Percentiles rank a stretch among this genome's conserved stretches.
Evolutionary conservation across 768 basidiomycete species (phyloP).

Genomic region (Mycena galopus): DNA sequence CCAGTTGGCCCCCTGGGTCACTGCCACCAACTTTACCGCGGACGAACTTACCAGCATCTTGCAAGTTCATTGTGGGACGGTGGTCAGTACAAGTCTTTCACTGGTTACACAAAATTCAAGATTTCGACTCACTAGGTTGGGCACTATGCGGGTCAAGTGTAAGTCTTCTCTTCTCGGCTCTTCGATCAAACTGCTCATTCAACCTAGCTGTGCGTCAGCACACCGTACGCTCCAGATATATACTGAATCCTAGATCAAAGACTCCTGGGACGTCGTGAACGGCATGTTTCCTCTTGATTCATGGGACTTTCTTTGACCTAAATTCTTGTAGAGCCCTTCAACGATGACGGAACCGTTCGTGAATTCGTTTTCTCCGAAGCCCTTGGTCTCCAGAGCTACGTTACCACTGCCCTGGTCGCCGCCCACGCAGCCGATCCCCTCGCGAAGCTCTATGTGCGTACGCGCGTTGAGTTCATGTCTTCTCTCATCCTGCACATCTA

Average conservation of each 20-base stretch:
- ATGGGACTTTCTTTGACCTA: neutral
- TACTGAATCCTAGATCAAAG: neutral
- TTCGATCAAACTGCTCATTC: neutral
- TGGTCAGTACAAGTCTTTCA: slow-evolving; percentile 45
- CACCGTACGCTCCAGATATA: slow-evolving; percentile 35
- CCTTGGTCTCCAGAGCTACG: slow-evolving; percentile 51
- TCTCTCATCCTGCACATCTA: neutral
- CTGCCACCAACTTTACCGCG: slow-evolving; percentile 56
- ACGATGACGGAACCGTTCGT: slow-evolving; percentile 64
- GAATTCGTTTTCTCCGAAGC: slow-evolving; percentile 58
- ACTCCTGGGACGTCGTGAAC: slow-evolving; percentile 58
- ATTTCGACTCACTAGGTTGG: slow-evolving; percentile 30
- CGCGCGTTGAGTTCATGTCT: neutral
- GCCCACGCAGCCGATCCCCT: slow-evolving; percentile 59
- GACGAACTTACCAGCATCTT: slow-evolving; percentile 59
- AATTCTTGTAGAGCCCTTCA: slow-evolving; percentile 55
- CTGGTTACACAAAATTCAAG: neutral
- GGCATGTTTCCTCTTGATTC: neutral
- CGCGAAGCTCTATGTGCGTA: slow-evolving; percentile 59
- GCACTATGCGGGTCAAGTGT: slow-evolving; percentile 68
- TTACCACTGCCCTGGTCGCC: slow-evolving; percentile 57
- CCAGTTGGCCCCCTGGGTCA: too few relatives aligned
- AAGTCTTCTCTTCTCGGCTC: slow-evolving; percentile 27
- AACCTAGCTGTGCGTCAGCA: slow-evolving; percentile 51
- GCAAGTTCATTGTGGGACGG: slow-evolving; percentile 60